A percentile compares a stretch with the other conserved stretches of the same genome.
These are phyloP conservation scores for Boletus tylopilopsis DNA, from an alignment of 768 basidiomycete species.

Conservation along the genomic window DNA sequence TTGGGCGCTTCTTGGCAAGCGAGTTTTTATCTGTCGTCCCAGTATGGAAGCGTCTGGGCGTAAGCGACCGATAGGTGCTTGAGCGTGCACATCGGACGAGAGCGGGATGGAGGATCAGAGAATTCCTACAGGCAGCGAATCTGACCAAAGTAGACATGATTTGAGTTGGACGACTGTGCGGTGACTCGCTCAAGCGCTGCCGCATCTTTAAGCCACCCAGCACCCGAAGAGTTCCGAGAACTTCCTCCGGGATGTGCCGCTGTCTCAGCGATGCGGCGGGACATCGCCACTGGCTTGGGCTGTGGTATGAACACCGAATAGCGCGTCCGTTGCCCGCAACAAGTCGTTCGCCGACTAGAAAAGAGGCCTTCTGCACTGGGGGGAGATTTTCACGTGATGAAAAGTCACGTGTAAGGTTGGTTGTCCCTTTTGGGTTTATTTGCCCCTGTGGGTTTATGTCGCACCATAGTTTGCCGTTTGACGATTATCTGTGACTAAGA, in stretches of 20 bases:
- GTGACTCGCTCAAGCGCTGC: not conserved
- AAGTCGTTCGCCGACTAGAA: not conserved
- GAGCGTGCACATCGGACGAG: constrained; percentile 6
- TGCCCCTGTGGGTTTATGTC: too few relatives aligned
- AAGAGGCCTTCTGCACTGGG: not conserved
- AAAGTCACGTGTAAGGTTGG: too few relatives aligned
- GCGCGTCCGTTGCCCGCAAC: not conserved
- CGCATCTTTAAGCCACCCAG: constrained; percentile 19
- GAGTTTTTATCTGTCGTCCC: constrained; percentile 20
- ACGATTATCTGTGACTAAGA: constrained; percentile 11
- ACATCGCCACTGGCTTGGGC: not conserved
- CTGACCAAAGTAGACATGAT: constrained; percentile 17
- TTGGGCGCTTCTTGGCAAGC: constrained; percentile 20
- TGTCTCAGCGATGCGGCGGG: not conserved
- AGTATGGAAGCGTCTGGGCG: constrained; percentile 19
- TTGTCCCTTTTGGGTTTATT: too few relatives aligned
- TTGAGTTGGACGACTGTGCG: not conserved
- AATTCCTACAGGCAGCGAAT: constrained; percentile 7
- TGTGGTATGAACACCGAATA: not conserved
- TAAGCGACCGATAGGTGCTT: constrained; percentile 1
- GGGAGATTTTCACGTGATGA: constrained; percentile 1
- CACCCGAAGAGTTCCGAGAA: constrained; percentile 26
- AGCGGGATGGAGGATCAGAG: constrained; percentile 8
- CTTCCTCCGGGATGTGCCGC: constrained; percentile 19
- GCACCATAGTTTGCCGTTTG: constrained; percentile 9